Evolutionary conservation across 106 monocot genomes (phyloP).

Genomic region (Chionographis japonica): DNA sequence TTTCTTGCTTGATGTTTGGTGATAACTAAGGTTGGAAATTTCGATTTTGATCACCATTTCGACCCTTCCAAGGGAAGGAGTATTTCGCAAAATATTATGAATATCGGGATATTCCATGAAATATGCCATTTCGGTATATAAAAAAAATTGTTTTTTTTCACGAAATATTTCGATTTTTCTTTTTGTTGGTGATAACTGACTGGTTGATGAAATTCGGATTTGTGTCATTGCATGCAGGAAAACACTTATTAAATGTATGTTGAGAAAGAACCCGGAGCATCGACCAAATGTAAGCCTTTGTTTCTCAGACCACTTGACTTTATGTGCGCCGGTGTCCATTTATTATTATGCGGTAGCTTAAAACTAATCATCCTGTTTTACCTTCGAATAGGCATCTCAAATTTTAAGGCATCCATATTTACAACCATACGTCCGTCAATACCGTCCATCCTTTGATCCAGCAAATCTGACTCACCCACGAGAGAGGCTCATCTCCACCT

Average conservation of each 20-base stretch:
- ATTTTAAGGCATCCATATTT: conserved; percentile 68
- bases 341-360: not conserved
- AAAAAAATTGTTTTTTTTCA: too few relatives aligned
- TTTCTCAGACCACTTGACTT: not conserved
- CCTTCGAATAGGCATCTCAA: conserved; percentile 71
- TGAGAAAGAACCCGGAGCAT: conserved; percentile 93
- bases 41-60: too few relatives aligned
- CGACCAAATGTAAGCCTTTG: conserved; percentile 77
- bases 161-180: too few relatives aligned
- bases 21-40: too few relatives aligned
- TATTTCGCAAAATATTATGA: too few relatives aligned
- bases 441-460: conserved; percentile 43
- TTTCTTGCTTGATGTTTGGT: too few relatives aligned
- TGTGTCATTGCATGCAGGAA: conserved; percentile 46
- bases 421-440: conserved; percentile 68
- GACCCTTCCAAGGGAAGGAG: too few relatives aligned
- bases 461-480: conserved; percentile 23
- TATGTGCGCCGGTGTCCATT: not conserved
- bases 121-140: too few relatives aligned
- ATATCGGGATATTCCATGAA: too few relatives aligned
- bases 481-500: conserved; percentile 27
- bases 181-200: too few relatives aligned
- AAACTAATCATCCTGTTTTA: conserved; percentile 1
- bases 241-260: conserved; percentile 84
- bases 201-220: not conserved